Evolutionary conservation across 306 rosid species (phyloP).

Genomic region (Elaeagnus macrophylla): DNA sequence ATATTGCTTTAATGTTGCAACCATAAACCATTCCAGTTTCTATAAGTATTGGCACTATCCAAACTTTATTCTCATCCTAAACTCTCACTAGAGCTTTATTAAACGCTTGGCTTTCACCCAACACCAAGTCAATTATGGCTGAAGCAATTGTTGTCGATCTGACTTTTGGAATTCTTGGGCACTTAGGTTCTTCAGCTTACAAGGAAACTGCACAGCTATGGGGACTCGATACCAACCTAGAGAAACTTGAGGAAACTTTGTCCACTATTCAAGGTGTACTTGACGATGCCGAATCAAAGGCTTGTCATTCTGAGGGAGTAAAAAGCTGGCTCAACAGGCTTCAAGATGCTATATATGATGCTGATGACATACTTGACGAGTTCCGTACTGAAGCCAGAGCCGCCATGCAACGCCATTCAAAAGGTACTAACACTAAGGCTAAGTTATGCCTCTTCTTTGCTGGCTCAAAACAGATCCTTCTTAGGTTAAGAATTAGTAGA

Average conservation of each 20-base stretch:
- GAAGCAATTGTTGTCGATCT: not conserved
- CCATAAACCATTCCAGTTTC: no score
- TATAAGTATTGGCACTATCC: no score
- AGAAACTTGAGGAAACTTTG: not conserved
- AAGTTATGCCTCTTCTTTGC: not conserved
- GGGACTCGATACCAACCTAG: not conserved
- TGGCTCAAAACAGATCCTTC: not conserved
- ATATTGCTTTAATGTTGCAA: no score
- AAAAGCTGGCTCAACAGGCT: not conserved
- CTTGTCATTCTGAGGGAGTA: not conserved
- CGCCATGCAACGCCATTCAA: not conserved
- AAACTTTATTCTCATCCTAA: no score
- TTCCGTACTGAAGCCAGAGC: not conserved
- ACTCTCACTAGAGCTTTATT: no score
- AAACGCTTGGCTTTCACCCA: no score
- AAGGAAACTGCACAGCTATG: not conserved
- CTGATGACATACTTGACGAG: not conserved
- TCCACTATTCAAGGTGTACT: not conserved
- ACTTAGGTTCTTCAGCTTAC: not conserved
- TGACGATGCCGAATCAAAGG: not conserved
- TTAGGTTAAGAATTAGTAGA: not conserved
- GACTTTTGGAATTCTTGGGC: not conserved
- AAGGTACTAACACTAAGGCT: not conserved
- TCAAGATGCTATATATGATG: not conserved
- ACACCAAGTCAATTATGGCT: not conserved